Percentiles rank a stretch among this genome's conserved stretches.
Conservation (phyloP, 352 stramenopile species). For the Aphanomyces invadans region DNA sequence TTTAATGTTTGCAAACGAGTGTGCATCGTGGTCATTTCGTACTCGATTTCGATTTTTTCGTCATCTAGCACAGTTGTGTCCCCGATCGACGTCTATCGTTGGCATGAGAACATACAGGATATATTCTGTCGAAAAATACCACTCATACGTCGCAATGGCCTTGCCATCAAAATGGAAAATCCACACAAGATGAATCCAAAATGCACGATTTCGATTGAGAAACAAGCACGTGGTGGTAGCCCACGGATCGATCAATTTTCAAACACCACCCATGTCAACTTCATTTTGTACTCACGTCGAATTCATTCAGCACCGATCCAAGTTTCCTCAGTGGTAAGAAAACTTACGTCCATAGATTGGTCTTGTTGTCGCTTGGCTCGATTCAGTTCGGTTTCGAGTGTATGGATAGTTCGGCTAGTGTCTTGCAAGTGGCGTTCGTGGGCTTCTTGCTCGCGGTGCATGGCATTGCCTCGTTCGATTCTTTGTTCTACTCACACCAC, state of each 20-base stretch:
- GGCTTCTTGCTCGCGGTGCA: conserved; percentile 4
- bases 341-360: conserved; percentile 5
- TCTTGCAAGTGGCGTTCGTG: not conserved
- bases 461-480: not conserved
- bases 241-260: no score
- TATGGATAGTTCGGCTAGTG: not conserved
- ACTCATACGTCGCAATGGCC: no score
- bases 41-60: conserved; percentile 43
- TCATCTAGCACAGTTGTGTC: conserved; percentile 71
- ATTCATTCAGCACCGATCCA: no score
- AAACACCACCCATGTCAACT: no score
- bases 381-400: conserved; percentile 24
- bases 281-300: no score
- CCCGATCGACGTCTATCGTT: conserved; percentile 19
- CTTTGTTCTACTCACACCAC: conserved; percentile 11
- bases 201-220: no score
- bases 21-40: conserved; percentile 38
- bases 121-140: no score
- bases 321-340: not conserved
- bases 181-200: no score
- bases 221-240: no score
- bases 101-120: no score
- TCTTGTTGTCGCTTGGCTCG: conserved; percentile 44
- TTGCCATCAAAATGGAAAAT: no score
- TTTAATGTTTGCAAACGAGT: conserved; percentile 46